Evolutionary conservation across 495 filamentous ascomycete genomes (phyloP), one percentile per base, ranked within the genome.

Genomic region (Wilcoxina mikolae): DNA sequence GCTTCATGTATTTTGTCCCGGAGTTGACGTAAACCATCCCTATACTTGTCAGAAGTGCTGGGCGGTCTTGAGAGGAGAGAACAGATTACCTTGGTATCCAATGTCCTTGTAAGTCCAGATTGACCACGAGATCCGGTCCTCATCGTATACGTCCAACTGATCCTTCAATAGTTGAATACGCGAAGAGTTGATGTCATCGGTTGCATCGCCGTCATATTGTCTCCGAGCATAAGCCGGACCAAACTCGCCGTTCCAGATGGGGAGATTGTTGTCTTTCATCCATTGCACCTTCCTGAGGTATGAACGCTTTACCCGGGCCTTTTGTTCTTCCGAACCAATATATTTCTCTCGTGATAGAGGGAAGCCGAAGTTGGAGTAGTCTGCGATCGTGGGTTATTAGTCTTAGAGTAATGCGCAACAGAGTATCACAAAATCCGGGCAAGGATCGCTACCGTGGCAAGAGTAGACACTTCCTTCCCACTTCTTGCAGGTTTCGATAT

Each of bases 61-160:
- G 11, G 22, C 17, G n/a, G 26, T n/a, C n/a, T n/a, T n/a, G n/a
- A 11, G 20, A 27, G 20, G 11, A 3, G 24, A 3, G 17, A 17
- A 15, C 27, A 28, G 35, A 55, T 50, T n/a, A 44, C 45, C 79
- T 63, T 81, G 78, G 42, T 75, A 71, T 3, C 78, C 78, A 55
- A 82, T 77, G 55, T 83, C 78, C 49, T 82, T 82, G 66, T 81
- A 82, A 0, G 77, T 62, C 79, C 78, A 82, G 60, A 82, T 82
- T 39, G 68, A 73, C 79, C 78, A 82, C 57, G 69, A 68, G 50
- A 80, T 75, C 50, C 71, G 59, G 44, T 76, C 69, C 52, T 76
- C 70, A 26, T 74, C 70, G 65, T 81, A 81, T 51, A 82, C 76
- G 23, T 65, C 60, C 3, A 81, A 65, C 56, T 82, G 80, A 38